Conservation (phyloP, 768 basidiomycete species). For the Boletus insuetus region DNA sequence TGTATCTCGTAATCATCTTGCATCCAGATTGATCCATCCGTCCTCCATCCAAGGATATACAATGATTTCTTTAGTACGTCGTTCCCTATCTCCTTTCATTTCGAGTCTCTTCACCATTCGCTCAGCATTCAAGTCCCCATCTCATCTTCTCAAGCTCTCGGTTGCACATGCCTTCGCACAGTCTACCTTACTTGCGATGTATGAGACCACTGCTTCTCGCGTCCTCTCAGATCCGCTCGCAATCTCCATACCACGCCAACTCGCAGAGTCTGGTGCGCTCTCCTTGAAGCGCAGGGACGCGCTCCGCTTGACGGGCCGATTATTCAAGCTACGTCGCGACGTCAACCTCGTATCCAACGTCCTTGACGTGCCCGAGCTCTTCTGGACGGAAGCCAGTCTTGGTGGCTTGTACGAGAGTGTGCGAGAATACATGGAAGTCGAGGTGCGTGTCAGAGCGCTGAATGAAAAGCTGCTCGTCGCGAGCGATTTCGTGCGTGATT, state of each 20-base stretch:
- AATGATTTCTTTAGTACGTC: conserved; percentile 93
- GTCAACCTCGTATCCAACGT: conserved; percentile 92
- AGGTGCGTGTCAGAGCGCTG: conserved; percentile 73
- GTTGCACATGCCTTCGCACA: conserved; percentile 93
- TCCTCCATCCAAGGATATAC: conserved; percentile 87
- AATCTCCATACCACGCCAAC: conserved; percentile 78
- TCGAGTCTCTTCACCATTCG: not conserved
- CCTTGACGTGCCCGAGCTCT: conserved; percentile 88
- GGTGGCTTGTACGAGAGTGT: conserved; percentile 90
- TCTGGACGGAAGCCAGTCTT: conserved; percentile 92
- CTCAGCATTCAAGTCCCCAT: conserved; percentile 86
- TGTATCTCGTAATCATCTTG: not conserved
- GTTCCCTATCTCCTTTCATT: not conserved
- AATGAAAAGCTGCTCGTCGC: conserved; percentile 88
- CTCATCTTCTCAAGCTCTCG: conserved; percentile 88
- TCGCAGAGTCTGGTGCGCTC: conserved; percentile 75
- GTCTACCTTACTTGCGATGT: conserved; percentile 86
- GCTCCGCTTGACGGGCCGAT: conserved; percentile 76
- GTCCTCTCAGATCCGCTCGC: conserved; percentile 78
- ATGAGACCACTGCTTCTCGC: conserved; percentile 73
- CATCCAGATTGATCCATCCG: conserved; percentile 73
- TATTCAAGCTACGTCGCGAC: conserved; percentile 87
- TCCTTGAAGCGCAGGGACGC: conserved; percentile 78
- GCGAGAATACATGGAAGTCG: conserved; percentile 93
- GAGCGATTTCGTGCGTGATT: conserved; percentile 74